These are phyloP conservation scores for Leccinum fuscescens DNA, from an alignment of 1,284 basidiomycete species.

Conservation along the genomic window DNA sequence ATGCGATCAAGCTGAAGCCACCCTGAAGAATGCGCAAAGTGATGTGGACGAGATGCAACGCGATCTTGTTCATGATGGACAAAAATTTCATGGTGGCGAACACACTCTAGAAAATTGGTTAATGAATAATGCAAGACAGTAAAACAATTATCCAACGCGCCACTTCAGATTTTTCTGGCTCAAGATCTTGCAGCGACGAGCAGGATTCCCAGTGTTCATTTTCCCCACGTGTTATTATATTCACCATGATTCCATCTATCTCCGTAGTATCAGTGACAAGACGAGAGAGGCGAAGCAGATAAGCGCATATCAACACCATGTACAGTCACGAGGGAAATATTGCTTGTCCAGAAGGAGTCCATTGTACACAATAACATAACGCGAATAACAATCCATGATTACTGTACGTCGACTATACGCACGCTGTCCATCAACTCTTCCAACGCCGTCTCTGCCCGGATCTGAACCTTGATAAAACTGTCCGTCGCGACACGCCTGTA, in stretches of 20 bases:
- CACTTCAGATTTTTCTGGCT: neutral
- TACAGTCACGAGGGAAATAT: too few relatives aligned
- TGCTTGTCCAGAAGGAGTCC: too few relatives aligned
- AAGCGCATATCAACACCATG: too few relatives aligned
- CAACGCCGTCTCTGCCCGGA: neutral
- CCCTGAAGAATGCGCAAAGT: neutral
- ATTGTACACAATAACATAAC: neutral
- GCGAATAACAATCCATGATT: neutral
- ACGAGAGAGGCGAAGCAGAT: too few relatives aligned
- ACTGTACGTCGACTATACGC: neutral
- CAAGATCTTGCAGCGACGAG: neutral
- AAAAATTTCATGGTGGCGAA: neutral
- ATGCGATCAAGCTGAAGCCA: neutral
- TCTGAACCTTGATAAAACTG: neutral
- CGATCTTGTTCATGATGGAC: too few relatives aligned
- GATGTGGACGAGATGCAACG: too few relatives aligned
- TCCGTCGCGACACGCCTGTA: neutral
- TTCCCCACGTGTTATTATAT: neutral
- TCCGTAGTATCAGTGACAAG: too few relatives aligned
- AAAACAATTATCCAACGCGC: neutral
- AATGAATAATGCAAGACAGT: too few relatives aligned
- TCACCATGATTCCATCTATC: neutral
- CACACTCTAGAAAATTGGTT: neutral
- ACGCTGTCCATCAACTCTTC: neutral
- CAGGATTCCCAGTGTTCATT: neutral